Conservation (phyloP, 2,329 filamentous ascomycete genomes). For the Monilinia polystroma region DNA sequence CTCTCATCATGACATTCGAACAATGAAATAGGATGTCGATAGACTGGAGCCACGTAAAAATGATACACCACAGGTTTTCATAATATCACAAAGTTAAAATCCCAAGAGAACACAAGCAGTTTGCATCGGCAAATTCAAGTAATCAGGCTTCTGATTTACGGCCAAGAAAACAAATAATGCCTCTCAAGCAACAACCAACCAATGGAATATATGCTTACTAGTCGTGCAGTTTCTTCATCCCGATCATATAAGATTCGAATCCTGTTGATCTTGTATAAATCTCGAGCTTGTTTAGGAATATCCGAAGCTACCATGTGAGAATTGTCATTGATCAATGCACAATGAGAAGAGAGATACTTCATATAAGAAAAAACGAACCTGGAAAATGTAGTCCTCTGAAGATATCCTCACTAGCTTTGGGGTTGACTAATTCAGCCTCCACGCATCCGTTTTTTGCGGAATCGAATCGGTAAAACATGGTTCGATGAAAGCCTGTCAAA, state of each 20-base stretch:
- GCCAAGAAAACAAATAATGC: not conserved
- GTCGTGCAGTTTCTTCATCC: conserved; percentile 72
- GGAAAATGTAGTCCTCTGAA: conserved; percentile 89
- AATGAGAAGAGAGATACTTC: not conserved
- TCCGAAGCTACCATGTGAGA: conserved; percentile 59
- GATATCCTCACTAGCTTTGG: conserved; percentile 74
- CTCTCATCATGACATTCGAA: not conserved
- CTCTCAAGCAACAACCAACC: no score
- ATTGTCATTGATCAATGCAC: not conserved
- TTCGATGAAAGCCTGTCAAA: conserved; percentile 83
- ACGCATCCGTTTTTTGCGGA: conserved; percentile 54
- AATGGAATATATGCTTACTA: conserved; percentile 42
- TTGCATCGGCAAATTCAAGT: not conserved
- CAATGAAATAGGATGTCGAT: not conserved
- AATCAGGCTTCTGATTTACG: not conserved
- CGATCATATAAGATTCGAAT: conserved; percentile 85
- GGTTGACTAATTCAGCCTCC: conserved; percentile 83
- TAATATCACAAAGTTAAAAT: not conserved
- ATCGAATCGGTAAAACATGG: conserved; percentile 94
- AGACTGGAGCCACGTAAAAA: not conserved
- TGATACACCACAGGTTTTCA: not conserved
- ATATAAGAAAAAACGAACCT: not conserved
- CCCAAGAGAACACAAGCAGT: no score
- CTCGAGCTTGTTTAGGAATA: conserved; percentile 81
- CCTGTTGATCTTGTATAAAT: conserved; percentile 88